These are phyloP conservation scores for Penicillium nucicola DNA, from an alignment of 495 filamentous ascomycete genomes.

Conservation along the genomic window DNA sequence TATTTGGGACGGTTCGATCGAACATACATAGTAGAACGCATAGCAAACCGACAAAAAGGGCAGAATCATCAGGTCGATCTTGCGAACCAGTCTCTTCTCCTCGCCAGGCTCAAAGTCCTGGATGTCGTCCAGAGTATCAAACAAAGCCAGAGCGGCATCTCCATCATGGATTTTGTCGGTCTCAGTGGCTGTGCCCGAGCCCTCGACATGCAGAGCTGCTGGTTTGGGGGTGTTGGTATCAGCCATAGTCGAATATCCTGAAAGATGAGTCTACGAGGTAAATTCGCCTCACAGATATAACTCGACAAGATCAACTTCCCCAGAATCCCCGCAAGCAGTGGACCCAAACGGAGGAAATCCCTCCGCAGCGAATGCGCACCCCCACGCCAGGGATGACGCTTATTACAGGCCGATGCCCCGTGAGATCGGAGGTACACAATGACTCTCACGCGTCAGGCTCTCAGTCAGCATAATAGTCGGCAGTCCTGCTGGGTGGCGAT, in stretches of 20 bases:
- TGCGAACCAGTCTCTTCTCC: slow-evolving; percentile 41
- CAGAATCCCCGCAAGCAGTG: neutral
- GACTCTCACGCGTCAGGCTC: slow-evolving; percentile 41
- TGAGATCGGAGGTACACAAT: neutral
- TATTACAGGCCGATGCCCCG: neutral
- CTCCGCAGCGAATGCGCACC: neutral
- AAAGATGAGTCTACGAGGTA: no score
- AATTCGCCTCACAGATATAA: no score
- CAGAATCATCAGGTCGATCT: slow-evolving; percentile 42
- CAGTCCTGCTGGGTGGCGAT: slow-evolving; percentile 80
- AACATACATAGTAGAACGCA: slow-evolving; percentile 50
- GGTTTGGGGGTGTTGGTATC: slow-evolving; percentile 5
- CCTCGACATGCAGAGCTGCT: slow-evolving; percentile 9
- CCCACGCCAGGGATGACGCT: neutral
- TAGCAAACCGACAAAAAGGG: slow-evolving; percentile 47
- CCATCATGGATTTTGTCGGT: slow-evolving; percentile 27
- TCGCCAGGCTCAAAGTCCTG: slow-evolving; percentile 39
- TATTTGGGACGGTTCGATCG: neutral
- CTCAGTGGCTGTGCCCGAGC: slow-evolving; percentile 3
- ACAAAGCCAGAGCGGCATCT: slow-evolving; percentile 32
- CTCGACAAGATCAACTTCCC: neutral
- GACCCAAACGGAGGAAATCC: neutral
- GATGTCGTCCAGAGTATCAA: slow-evolving; percentile 22
- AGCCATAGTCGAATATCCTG: neutral
- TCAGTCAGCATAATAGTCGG: slow-evolving; percentile 63